phyloP scores from a whole-genome alignment of 2,329 filamentous ascomycete species.

The Pyrenochaeta sp. region DNA sequence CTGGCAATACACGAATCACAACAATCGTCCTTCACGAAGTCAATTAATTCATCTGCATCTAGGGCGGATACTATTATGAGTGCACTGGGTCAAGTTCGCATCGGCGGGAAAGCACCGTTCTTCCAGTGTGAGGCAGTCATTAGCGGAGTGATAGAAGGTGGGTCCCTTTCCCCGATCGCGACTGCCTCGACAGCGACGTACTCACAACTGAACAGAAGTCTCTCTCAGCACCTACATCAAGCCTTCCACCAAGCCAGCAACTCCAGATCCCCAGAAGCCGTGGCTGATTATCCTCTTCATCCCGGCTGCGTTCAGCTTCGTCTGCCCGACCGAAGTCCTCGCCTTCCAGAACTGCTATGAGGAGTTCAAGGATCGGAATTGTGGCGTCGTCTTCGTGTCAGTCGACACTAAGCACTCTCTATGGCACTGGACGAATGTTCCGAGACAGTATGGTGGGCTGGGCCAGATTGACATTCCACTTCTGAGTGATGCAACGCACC shows the following conservation, averaged over 20 bases:
- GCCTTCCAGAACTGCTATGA: conserved; percentile 39
- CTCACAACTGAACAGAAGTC: conserved; percentile 28
- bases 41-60: no score
- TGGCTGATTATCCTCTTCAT: conserved; percentile 44
- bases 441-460: conserved; percentile 37
- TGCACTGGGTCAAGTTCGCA: conserved; percentile 27
- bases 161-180: not conserved
- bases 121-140: conserved; percentile 38
- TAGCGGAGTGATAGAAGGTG: conserved; percentile 31
- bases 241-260: conserved; percentile 9
- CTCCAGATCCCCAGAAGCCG: conserved; percentile 11
- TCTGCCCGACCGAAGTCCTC: conserved; percentile 41
- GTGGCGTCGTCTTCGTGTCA: conserved; percentile 34
- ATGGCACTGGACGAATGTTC: conserved; percentile 42
- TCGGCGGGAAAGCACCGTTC: conserved; percentile 36
- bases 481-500: conserved; percentile 37
- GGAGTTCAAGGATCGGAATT: conserved; percentile 36
- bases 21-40: not conserved
- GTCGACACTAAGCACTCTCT: conserved; percentile 42
- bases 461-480: conserved; percentile 36
- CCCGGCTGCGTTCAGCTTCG: conserved; percentile 40
- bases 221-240: conserved; percentile 31
- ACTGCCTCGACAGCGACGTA: not conserved
- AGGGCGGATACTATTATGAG: conserved; percentile 19
- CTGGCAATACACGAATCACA: conserved; percentile 12